These are phyloP conservation scores for Chalciporus pseudorubinellus DNA, from an alignment of 768 basidiomycete species.

Conservation along the genomic window DNA sequence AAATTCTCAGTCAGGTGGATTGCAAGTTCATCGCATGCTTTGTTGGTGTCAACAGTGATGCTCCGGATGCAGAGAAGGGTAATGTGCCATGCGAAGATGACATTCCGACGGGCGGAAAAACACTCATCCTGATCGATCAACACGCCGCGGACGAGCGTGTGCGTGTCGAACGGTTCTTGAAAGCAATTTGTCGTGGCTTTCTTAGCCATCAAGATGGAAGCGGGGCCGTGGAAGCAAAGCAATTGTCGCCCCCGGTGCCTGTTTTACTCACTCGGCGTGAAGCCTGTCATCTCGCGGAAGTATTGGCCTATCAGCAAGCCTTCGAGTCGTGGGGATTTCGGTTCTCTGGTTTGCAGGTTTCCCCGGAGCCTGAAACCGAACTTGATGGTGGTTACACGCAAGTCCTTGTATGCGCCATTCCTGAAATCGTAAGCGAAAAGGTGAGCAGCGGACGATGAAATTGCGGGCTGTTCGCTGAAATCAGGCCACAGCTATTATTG, in stretches of 20 bases:
- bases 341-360: slow-evolving; percentile 42
- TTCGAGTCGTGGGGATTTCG: slow-evolving; percentile 71
- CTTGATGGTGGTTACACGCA: slow-evolving; percentile 52
- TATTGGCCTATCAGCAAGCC: slow-evolving; percentile 40
- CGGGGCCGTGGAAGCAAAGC: slow-evolving; percentile 38
- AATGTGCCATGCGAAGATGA: slow-evolving; percentile 14
- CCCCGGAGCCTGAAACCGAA: slow-evolving; percentile 17
- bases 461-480: slow-evolving; percentile 9
- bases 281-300: slow-evolving; percentile 45
- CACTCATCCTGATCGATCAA: slow-evolving; percentile 86
- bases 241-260: slow-evolving; percentile 52
- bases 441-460: slow-evolving; percentile 27
- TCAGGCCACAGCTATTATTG: slow-evolving; percentile 48
- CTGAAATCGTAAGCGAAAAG: slow-evolving; percentile 71
- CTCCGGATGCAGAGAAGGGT: slow-evolving; percentile 14
- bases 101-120: slow-evolving; percentile 18
- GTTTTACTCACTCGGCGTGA: slow-evolving; percentile 70
- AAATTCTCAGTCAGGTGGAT: slow-evolving; percentile 83
- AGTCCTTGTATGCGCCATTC: slow-evolving; percentile 59
- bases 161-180: slow-evolving; percentile 81
- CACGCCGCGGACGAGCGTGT: slow-evolving; percentile 98
- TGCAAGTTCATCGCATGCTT: slow-evolving; percentile 85
- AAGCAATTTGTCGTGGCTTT: slow-evolving; percentile 70
- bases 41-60: slow-evolving; percentile 33
- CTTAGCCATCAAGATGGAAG: slow-evolving; percentile 39